Evolutionary conservation across 805 yeast genomes (phyloP).

Genomic region (Cyberlindnera meyerae): DNA sequence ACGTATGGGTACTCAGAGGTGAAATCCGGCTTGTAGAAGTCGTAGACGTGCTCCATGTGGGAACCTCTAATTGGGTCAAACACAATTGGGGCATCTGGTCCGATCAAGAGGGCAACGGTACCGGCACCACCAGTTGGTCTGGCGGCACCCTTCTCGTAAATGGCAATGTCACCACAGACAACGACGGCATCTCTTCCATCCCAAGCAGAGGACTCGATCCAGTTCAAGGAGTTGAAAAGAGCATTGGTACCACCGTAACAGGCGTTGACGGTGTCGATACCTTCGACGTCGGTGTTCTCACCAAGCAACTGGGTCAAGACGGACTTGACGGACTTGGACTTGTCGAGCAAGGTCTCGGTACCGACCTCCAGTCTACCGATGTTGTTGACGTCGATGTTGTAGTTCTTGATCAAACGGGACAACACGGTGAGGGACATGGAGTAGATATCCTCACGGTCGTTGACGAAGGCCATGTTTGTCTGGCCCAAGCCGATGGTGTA

Average conservation of each 20-base stretch:
- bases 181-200: conserved; percentile 98
- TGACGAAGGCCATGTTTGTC: conserved; percentile 95
- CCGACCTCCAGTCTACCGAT: conserved; percentile 98
- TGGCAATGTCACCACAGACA: conserved; percentile 96
- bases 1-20: conserved; percentile 95
- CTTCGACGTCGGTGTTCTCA: conserved; percentile 88
- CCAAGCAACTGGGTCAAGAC: conserved; percentile 92
- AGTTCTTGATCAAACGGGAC: conserved; percentile 69
- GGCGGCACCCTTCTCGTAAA: conserved; percentile 95
- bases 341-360: conserved; percentile 94
- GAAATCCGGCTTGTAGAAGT: conserved; percentile 97
- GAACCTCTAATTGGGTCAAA: conserved; percentile 88
- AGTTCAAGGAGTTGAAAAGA: conserved; percentile 85
- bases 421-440: conserved; percentile 90
- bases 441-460: conserved; percentile 96
- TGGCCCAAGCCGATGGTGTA: conserved; percentile 98
- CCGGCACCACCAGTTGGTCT: conserved; percentile 99
- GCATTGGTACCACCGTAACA: conserved; percentile 99
- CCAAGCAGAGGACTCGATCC: conserved; percentile 96
- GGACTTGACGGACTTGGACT: conserved; percentile 94
- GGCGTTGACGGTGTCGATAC: conserved; percentile 93
- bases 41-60: conserved; percentile 95
- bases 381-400: conserved; percentile 71
- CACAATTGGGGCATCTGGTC: conserved; percentile 96
- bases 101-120: conserved; percentile 87